Evolutionary conservation across 129 eudicot genomes (phyloP), one percentile per base, ranked within the genome.

Genomic region (Escallonia rubra): DNA sequence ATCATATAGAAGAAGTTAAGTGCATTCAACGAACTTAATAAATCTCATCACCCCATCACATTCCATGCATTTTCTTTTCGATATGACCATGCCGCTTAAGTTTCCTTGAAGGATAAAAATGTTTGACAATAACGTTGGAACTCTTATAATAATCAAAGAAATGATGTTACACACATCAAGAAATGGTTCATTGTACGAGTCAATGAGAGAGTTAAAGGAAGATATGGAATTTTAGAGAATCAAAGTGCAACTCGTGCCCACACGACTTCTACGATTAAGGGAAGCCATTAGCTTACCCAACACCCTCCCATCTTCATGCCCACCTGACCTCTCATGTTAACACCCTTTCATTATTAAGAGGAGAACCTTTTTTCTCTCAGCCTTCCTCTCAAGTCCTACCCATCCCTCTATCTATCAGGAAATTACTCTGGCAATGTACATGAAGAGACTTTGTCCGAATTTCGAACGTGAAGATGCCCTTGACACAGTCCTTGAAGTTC

Each of bases 361-460:
- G 34, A 38, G n/a, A 10, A 38, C 44, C 47, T 51, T 51, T 75
- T 11, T 11, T 56, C 57, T 4, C 7, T 42, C 6, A 13, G 8
- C 6, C 60, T 41, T 46, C 41, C 38, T 6, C 8, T 48, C 12
- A 39, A 6, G 13, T 34, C 4, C 60, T 51, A 41, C 40, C 50
- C 8, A 6, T 48, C 39, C 14, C 15, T 74, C 48, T 43, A 42
- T 14, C 49, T n/a, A 11, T 38, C 39, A 54, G 5, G 7, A 38
- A 42, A 34, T 7, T 9, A 5, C 40, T 4, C 16, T 4, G 13
- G 11, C 9, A 12, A 43, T 65, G 16, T 40, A 7, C 4, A 85
- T 85, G 91, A 68, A 87, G 71, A 85, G 61, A 74, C 67, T 85
- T 41, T 85, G 91, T 67, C 91, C 87, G 2, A 85, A 85, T 79